Conservation (phyloP, 768 basidiomycete species). For the Ramaria rubella region DNA sequence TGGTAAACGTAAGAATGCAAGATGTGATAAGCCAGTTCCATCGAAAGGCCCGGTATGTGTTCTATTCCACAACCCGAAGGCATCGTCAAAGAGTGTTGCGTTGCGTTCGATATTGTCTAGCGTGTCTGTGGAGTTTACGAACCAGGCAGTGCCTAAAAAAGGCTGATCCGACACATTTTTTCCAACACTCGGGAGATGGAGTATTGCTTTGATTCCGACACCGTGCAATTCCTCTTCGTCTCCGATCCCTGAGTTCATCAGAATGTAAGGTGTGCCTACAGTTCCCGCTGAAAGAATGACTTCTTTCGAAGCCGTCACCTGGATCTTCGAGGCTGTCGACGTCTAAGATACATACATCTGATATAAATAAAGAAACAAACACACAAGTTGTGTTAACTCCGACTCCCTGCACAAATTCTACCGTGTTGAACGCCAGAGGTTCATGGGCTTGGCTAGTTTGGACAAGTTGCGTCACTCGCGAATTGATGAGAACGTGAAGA, state of each 20-base stretch:
- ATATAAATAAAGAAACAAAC: background rate
- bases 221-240: slow-evolving; percentile 12
- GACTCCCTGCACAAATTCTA: background rate
- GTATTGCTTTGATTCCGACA: slow-evolving; percentile 18
- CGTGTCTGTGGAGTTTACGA: slow-evolving; percentile 11
- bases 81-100: slow-evolving; percentile 3
- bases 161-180: slow-evolving; percentile 29
- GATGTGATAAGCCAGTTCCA: slow-evolving; percentile 18
- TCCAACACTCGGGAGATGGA: slow-evolving; percentile 32
- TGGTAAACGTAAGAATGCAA: slow-evolving; percentile 27
- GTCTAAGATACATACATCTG: background rate
- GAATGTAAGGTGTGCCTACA: slow-evolving; percentile 22
- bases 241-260: slow-evolving; percentile 26
- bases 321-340: background rate
- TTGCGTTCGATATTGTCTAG: slow-evolving; percentile 12
- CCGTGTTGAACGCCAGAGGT: background rate
- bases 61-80: slow-evolving; percentile 17
- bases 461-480: slow-evolving; percentile 7
- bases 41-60: slow-evolving; percentile 26
- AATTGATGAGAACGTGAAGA: slow-evolving; percentile 29
- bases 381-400: background rate
- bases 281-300: slow-evolving; percentile 26
- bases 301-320: slow-evolving; percentile 14
- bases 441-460: background rate
- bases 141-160: slow-evolving; percentile 13